A percentile compares a stretch with the other conserved stretches of the same genome.
Conservation (phyloP, 2,329 filamentous ascomycete species). For the Scopulariopsis brevicaulis region DNA sequence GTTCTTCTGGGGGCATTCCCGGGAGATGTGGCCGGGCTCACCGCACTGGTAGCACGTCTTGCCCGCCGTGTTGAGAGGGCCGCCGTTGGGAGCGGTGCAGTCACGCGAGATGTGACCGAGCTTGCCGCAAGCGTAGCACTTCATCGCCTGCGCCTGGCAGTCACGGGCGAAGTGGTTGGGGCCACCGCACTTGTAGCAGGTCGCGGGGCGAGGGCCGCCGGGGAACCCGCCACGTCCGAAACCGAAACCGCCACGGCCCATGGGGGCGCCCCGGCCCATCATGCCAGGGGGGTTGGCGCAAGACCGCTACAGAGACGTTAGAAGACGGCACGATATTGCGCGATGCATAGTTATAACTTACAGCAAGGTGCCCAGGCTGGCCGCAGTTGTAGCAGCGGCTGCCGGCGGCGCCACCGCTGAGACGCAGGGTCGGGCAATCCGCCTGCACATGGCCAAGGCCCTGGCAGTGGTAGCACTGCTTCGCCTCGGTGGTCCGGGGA, state of each 20-base stretch:
- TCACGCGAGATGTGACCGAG: conserved; percentile 87
- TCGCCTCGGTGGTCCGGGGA: conserved; percentile 92
- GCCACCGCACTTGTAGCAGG: conserved; percentile 67
- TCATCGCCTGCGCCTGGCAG: conserved; percentile 97
- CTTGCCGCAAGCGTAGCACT: conserved; percentile 96
- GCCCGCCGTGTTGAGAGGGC: conserved; percentile 86
- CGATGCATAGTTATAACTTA: conserved; percentile 30
- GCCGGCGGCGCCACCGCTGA: conserved; percentile 71
- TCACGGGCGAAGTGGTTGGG: conserved; percentile 98
- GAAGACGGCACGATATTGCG: not conserved
- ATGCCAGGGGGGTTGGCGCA: conserved; percentile 65
- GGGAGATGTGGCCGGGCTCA: conserved; percentile 89
- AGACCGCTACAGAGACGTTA: conserved; percentile 45
- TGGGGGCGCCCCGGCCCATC: conserved; percentile 52
- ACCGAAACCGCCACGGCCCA: conserved; percentile 61
- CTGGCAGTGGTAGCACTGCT: conserved; percentile 99
- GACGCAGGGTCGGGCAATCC: conserved; percentile 90
- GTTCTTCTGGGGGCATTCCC: conserved; percentile 76
- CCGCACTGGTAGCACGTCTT: conserved; percentile 99
- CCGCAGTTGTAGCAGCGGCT: conserved; percentile 97
- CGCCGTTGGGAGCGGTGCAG: conserved; percentile 93
- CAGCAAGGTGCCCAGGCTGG: conserved; percentile 82
- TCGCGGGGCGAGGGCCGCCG: conserved; percentile 56
- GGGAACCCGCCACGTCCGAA: conserved; percentile 61
- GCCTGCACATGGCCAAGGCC: conserved; percentile 96